These are phyloP conservation scores for Rehmannia glutinosa DNA, from an alignment of 257 asterid genomes.

Conservation along the genomic window DNA sequence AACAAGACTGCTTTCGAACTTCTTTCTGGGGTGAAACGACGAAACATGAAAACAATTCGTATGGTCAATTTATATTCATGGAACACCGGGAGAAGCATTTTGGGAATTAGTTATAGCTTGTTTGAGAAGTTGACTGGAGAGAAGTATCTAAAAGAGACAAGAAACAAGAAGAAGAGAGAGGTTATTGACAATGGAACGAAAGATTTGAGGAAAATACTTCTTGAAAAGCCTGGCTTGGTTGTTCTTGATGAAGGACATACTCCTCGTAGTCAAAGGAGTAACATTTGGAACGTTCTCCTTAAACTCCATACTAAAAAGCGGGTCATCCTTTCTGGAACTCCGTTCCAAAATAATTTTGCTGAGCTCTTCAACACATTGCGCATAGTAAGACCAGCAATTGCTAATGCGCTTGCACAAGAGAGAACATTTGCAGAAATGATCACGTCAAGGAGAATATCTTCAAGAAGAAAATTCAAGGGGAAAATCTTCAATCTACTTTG, in stretches of 20 bases:
- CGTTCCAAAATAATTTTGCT: conserved; percentile 55
- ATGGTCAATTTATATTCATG: conserved; percentile 38
- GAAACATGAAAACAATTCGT: conserved; percentile 17
- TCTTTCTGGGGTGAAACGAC: neutral
- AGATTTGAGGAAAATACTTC: conserved; percentile 30
- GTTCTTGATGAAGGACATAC: conserved; percentile 71
- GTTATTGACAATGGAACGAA: neutral
- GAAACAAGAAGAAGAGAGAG: neutral
- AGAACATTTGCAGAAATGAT: conserved; percentile 25
- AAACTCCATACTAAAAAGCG: conserved; percentile 39
- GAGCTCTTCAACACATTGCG: conserved; percentile 54
- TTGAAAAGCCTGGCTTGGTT: conserved; percentile 48
- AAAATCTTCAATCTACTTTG: neutral
- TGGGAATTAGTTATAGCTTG: conserved; percentile 54
- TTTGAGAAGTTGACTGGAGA: conserved; percentile 43
- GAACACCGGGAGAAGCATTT: conserved; percentile 29
- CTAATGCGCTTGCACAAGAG: conserved; percentile 30
- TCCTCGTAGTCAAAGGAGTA: conserved; percentile 43
- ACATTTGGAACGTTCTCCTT: conserved; percentile 44
- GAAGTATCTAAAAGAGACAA: neutral
- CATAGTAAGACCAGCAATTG: conserved; percentile 50
- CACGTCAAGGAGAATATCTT: conserved; percentile 7
- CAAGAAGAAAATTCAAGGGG: neutral
- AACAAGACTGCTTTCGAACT: conserved; percentile 2
- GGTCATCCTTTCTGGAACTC: conserved; percentile 69